Percentiles rank a stretch among this genome's conserved stretches.
phyloP scores from a whole-genome alignment of 108 stramenopile genomes.

The Fistulifera pelliculosa region DNA sequence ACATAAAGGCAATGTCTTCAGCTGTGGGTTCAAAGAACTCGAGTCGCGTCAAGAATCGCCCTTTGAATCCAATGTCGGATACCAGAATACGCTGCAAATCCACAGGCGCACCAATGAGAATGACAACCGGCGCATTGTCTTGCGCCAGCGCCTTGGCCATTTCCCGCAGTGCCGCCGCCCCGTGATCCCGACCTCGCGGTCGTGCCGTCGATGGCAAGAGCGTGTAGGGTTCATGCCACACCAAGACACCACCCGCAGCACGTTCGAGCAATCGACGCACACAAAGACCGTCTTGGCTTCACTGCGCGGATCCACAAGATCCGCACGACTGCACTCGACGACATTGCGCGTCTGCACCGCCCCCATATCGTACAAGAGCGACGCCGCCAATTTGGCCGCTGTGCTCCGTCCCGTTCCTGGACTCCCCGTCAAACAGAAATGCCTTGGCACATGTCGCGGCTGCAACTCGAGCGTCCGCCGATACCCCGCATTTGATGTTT shows the following conservation, averaged over 20 bases:
- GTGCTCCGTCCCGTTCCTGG: slow-evolving; percentile 88
- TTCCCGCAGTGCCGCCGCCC: slow-evolving; percentile 70
- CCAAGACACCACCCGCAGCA: slow-evolving; percentile 71
- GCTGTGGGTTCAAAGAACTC: slow-evolving; percentile 76
- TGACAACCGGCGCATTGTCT: slow-evolving; percentile 57
- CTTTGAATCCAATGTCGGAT: slow-evolving; percentile 78
- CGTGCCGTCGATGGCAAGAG: slow-evolving; percentile 69
- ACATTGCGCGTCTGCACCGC: slow-evolving; percentile 47
- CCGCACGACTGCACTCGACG: slow-evolving; percentile 47
- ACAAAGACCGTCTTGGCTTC: slow-evolving; percentile 71
- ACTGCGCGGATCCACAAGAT: slow-evolving; percentile 66
- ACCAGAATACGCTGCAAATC: slow-evolving; percentile 69
- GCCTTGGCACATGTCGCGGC: slow-evolving; percentile 38
- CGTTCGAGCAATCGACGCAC: slow-evolving; percentile 53
- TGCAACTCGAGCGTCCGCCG: slow-evolving; percentile 75
- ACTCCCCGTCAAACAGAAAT: slow-evolving; percentile 78
- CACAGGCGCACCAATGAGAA: slow-evolving; percentile 59
- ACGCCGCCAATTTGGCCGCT: slow-evolving; percentile 63
- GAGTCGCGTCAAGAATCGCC: slow-evolving; percentile 59
- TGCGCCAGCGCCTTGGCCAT: slow-evolving; percentile 48
- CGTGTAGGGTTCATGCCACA: slow-evolving; percentile 76
- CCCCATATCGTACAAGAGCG: slow-evolving; percentile 69
- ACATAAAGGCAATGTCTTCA: slow-evolving; percentile 69
- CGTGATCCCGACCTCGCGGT: slow-evolving; percentile 72
- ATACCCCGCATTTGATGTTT: slow-evolving; percentile 77